Conservation (phyloP, 768 basidiomycete genomes). For the Lentinula edodes region DNA sequence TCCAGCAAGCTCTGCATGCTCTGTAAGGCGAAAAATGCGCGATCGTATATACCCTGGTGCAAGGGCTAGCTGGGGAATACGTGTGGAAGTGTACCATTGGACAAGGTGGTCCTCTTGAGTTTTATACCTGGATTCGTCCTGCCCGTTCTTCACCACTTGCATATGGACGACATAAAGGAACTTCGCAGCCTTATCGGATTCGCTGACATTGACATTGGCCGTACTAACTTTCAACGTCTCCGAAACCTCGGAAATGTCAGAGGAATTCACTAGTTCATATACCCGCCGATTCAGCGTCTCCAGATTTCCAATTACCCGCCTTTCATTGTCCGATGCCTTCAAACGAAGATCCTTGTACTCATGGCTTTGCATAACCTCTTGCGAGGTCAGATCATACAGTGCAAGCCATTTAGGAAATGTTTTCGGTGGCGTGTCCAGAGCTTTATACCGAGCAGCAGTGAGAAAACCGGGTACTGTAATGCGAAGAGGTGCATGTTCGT, state of each 20-base stretch:
- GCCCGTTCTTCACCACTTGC: not conserved
- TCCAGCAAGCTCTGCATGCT: conserved; percentile 1
- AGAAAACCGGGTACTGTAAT: conserved; percentile 25
- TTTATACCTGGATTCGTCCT: not conserved
- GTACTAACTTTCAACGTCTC: not conserved
- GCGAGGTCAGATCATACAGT: conserved; percentile 23
- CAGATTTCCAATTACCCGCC: not conserved
- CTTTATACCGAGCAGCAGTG: conserved; percentile 27
- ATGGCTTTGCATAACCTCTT: conserved; percentile 10
- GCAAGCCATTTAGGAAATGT: conserved; percentile 23
- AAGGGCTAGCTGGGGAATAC: not conserved
- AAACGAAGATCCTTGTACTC: not conserved
- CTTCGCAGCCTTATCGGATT: not conserved
- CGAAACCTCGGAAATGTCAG: not conserved
- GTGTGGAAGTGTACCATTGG: conserved; percentile 3
- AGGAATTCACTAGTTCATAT: not conserved
- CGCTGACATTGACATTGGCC: no score
- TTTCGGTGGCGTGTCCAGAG: conserved; percentile 14
- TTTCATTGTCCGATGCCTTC: not conserved
- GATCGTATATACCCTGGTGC: conserved; percentile 2
- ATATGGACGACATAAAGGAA: conserved; percentile 6
- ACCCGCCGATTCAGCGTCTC: not conserved
- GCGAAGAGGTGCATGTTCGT: conserved; percentile 26
- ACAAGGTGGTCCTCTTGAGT: not conserved
- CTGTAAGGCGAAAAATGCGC: not conserved